phyloP scores from a whole-genome alignment of 768 basidiomycete species.

The Auricularia cornea region DNA sequence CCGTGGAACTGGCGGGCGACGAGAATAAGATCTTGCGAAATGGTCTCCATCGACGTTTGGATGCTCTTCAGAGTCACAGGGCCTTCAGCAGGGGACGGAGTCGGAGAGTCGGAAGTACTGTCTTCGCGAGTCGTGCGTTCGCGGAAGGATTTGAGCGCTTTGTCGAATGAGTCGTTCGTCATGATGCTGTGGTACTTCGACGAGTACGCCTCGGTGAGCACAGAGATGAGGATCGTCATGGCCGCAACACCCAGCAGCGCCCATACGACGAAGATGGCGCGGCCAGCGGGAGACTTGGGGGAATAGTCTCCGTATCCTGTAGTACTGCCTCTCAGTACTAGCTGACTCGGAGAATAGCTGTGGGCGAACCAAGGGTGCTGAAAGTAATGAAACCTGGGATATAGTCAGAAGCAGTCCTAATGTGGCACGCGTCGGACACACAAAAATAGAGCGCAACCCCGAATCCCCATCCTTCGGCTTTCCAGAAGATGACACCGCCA shows the following conservation, averaged over 20 bases:
- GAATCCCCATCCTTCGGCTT: constrained; percentile 63
- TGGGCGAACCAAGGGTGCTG: constrained; percentile 56
- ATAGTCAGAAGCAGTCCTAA: no score
- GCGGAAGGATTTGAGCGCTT: constrained; percentile 39
- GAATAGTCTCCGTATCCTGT: constrained; percentile 41
- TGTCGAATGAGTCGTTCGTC: constrained; percentile 27
- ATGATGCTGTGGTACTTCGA: constrained; percentile 45
- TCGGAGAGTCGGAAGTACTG: not conserved
- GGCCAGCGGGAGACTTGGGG: constrained; percentile 58
- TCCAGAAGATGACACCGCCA: constrained; percentile 60
- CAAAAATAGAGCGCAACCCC: constrained; percentile 66
- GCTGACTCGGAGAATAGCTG: not conserved
- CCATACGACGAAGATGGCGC: constrained; percentile 73
- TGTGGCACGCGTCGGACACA: no score
- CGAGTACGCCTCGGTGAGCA: constrained; percentile 59
- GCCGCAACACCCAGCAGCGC: constrained; percentile 67
- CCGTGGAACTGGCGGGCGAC: constrained; percentile 32
- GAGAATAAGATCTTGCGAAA: constrained; percentile 23
- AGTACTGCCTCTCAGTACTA: not conserved
- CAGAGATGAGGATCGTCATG: constrained; percentile 68
- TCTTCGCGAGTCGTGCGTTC: constrained; percentile 17
- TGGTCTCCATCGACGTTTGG: constrained; percentile 16
- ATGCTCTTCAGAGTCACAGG: not conserved
- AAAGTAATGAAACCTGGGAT: constrained; percentile 70
- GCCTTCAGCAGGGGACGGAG: not conserved